Base-by-base conservation (phyloP, 306 rosid species). In the Pachyrhizus erosus region DNA sequence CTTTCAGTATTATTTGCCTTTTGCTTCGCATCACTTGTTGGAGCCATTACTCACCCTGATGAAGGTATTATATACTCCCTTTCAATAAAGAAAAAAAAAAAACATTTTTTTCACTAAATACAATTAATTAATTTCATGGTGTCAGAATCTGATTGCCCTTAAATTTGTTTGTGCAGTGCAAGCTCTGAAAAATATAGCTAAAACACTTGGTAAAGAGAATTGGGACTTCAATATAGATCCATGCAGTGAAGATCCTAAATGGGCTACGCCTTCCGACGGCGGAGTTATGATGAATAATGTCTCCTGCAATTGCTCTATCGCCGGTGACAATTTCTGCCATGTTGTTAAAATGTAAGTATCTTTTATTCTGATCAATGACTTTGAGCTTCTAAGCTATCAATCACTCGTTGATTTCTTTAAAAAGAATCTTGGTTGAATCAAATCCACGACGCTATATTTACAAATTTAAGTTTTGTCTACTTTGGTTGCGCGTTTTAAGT, bases 201-300 rank as follows among this genome's bases (percentile, higher is more conserved):
- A 77, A 9, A 80, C 84, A 18, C 69, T 91, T 13, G 90, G 91
- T 66, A 86, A 84, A 67, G 77, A 52, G 33, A 20, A 65, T 57
- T 89, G 92, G 90, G n/a, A 87, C 81, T 84, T 77, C 84, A 31
- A 26, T 0, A 45, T 77, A 1, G 88, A 92, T 86, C 97, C 94
- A 18, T 92, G 97, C 55, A 84, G 90, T 54, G 40, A 61, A 8
- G 5, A 40, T 9, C 0, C 15, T 17, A 24, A 24, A 3, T 66
- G 48, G 72, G 1, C 0, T 4, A 37, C 2, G 2, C 17, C 18
- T 66, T n/a, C n/a, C n/a, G n/a, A 1, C 0, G 0, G 9, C 1
- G 17, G 5, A 37, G 1, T 5, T 1, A 13, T 0, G 81, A 1
- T 57, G 1, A 70, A 70, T 17, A 29, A n/a, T 27, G 78, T 80